Evolutionary conservation across 179 eudicot genomes (phyloP), one percentile per base, ranked within the genome.

Genomic region (Heliamphora pulchella): DNA sequence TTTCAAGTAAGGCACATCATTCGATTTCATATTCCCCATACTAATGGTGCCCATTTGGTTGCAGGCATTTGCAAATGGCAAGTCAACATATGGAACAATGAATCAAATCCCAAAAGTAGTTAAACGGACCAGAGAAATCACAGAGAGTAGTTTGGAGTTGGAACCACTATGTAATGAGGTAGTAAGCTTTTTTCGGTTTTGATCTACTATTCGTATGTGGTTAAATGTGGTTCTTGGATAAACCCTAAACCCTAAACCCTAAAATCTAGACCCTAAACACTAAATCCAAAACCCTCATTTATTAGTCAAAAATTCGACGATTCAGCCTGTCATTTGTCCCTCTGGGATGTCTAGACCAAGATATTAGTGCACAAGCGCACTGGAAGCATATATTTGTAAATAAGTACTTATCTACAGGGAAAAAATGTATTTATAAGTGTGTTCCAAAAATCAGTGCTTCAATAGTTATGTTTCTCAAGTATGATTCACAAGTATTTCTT

Each of bases 121-220:
- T 74, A 88, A 87, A 84, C 83, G 61, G 70, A 80, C 58, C 20
- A 89, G 86, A 80, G 79, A 48, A 64, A 84, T 94, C 47, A 83
- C 90, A 18, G 97, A 87, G 91, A 80, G 84, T 57, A 78, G 71
- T 81, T 85, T 95, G 81, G 85, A 70, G 70, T 90, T 95, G 77
- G 89, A 91, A 85, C 98, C 93, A 78, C 88, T 89, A 18, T 86
- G 91, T 83, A 73, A 75, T 58, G 91, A 88, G 89, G 98, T 95
- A 79, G n/a, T 67, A 80, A 48, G 10, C 31, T 73, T 62, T 31
- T 31, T 31, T 43, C 8, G 39, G 55, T 70, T 61, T 59, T 79
- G 10, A 8, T 74, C 18, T 18, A 10, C 8, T 58, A 2, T 75
- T 5, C 44, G 43, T 63, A 3, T 48, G 46, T 63, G 43, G 20